Conservation (phyloP, 2,329 filamentous ascomycete species). For the Ophiostoma quercus region DNA sequence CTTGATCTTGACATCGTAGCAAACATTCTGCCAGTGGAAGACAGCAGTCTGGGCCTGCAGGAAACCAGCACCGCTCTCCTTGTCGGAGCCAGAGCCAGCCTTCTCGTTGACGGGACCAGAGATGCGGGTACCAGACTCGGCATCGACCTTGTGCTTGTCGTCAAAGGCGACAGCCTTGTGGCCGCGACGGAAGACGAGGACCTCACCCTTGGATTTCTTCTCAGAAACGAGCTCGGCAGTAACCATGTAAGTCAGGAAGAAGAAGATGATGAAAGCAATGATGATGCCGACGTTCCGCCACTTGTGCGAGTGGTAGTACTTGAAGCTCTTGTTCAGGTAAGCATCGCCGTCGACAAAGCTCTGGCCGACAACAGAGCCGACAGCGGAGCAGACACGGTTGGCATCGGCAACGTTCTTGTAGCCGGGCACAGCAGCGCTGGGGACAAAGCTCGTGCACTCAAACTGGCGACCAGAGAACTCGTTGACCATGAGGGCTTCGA, state of each 20-base stretch:
- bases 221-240: conserved; percentile 60
- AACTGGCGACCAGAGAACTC: conserved; percentile 68
- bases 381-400: conserved; percentile 53
- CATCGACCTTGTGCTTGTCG: conserved; percentile 59
- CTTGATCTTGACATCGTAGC: conserved; percentile 76
- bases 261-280: conserved; percentile 58
- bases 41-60: conserved; percentile 63
- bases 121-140: conserved; percentile 47
- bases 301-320: conserved; percentile 53
- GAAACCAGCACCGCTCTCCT: conserved; percentile 29
- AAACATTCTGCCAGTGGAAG: conserved; percentile 82
- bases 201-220: conserved; percentile 69
- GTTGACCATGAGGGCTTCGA: conserved; percentile 76
- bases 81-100: conserved; percentile 10
- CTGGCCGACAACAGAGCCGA: conserved; percentile 53
- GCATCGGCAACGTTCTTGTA: conserved; percentile 36
- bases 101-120: conserved; percentile 39
- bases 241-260: conserved; percentile 57
- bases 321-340: conserved; percentile 52
- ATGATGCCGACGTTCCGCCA: conserved; percentile 71
- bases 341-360: conserved; percentile 51
- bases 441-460: conserved; percentile 44
- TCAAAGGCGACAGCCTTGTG: conserved; percentile 54
- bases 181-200: conserved; percentile 69
- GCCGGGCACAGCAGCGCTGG: conserved; percentile 33